Evolutionary conservation across 1,139 yeast genomes (phyloP).

Genomic region (Diutina sp.): DNA sequence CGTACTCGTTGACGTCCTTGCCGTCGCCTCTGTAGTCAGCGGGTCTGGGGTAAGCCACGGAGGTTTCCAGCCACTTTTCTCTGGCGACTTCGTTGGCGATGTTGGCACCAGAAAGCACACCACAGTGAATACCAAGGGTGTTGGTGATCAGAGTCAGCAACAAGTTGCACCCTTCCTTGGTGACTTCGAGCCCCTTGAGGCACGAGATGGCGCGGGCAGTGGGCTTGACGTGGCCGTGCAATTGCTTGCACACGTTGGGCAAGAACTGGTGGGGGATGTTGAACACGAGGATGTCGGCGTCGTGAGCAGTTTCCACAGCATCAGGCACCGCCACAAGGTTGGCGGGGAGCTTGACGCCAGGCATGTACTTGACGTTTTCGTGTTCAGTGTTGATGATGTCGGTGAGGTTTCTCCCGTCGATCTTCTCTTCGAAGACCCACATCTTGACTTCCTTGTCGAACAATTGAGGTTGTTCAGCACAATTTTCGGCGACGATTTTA

Average conservation of each 20-base stretch:
- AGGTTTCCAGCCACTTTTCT: conserved; percentile 36
- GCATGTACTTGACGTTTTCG: conserved; percentile 34
- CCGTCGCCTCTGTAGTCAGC: conserved; percentile 28
- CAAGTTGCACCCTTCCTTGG: conserved; percentile 30
- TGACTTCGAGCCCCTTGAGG: conserved; percentile 36
- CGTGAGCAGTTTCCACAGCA: conserved; percentile 24
- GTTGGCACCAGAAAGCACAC: conserved; percentile 37
- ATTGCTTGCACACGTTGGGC: conserved; percentile 22
- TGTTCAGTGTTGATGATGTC: conserved; percentile 31
- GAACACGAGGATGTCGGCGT: conserved; percentile 33
- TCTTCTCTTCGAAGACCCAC: conserved; percentile 36
- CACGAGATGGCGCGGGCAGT: conserved; percentile 32
- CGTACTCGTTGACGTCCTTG: conserved; percentile 26
- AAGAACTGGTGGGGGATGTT: conserved; percentile 39
- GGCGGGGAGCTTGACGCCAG: conserved; percentile 29
- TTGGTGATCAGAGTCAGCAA: conserved; percentile 31
- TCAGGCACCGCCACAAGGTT: conserved; percentile 30
- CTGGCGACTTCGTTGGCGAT: conserved; percentile 37
- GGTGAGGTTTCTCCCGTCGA: conserved; percentile 30
- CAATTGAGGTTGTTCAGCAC: conserved; percentile 24
- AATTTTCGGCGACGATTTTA: conserved; percentile 32
- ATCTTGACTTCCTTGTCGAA: conserved; percentile 27
- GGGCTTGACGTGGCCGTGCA: conserved; percentile 27
- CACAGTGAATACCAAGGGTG: conserved; percentile 29
- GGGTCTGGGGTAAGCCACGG: conserved; percentile 32